Base-by-base conservation (phyloP, 179 eudicot species). In the Pouteria campechiana region DNA sequence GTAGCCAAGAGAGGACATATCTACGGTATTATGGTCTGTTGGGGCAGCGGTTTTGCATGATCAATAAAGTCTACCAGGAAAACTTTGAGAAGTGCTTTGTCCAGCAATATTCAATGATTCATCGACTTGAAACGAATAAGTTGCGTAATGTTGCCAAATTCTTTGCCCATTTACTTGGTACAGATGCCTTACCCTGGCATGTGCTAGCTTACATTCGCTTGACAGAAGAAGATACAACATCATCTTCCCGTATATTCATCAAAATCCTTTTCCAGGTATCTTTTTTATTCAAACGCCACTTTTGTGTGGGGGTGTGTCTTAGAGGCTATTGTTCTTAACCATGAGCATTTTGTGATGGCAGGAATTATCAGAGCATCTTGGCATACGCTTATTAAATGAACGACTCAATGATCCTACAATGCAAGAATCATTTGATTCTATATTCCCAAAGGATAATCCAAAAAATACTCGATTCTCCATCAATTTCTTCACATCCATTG, bases 1-100 rank as follows among this genome's bases (percentile, higher is more conserved):
- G 95, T 93, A 86, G 90, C 56, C 90, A 90, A 47, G 93, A 90
- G 64, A 81, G 93, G 52, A 79, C 93, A 6, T 86, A 90, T 40
- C 83, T 81, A n/a, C 75, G 87, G 1, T 85, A 85, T 40, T 90
- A 86, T 62, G 98, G 93, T 48, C 90, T 81, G 25, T 48, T 90
- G 49, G 95, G 95, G 27, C 90, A 89, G 58, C 62, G 93, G 33
- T 85, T 85, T 47, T 79, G 97, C 57, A 85, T 79, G 87, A 68
- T 85, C 32, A 81, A 85, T 60, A 83, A 64, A 54, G 57, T 85
- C 21, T 48, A 89, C 68, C 87, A 89, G 62, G 87, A 85, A 35
- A 89, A 81, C 47, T 89, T 89, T 37, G 84, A 81, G 52, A 79
- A 49, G 37, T 74, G 90, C 46, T 90, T 90, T 58, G 97, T 81